Conservation (phyloP, 257 asterid genomes). For the Nemophila menziesii region DNA sequence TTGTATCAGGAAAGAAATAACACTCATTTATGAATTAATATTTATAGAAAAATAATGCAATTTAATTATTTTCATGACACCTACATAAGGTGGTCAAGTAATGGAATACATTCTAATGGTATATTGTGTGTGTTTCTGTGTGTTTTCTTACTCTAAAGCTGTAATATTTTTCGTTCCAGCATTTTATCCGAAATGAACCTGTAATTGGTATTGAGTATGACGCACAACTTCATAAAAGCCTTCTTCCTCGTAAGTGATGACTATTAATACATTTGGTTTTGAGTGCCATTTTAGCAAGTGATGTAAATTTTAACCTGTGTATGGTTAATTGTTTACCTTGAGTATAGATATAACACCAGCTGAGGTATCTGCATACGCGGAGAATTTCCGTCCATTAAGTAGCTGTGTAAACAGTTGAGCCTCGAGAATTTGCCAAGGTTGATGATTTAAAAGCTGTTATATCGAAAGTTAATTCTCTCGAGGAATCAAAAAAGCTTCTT, state of each 20-base stretch:
- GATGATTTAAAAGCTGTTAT: slow-evolving; percentile 60
- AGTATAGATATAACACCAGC: slow-evolving; percentile 61
- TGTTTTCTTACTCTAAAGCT: slow-evolving; percentile 15
- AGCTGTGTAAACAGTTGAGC: slow-evolving; percentile 93
- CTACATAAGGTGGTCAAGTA: too few species aligned
- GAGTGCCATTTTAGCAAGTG: slow-evolving; percentile 1
- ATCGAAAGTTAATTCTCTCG: slow-evolving; percentile 53
- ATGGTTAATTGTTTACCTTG: slow-evolving; percentile 12
- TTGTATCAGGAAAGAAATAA: too few species aligned
- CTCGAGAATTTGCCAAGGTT: slow-evolving; percentile 60
- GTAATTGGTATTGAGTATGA: slow-evolving; percentile 87
- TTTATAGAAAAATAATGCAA: too few species aligned
- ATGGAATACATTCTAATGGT: too few species aligned
- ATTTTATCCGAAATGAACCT: slow-evolving; percentile 86
- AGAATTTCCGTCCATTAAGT: slow-evolving; percentile 49
- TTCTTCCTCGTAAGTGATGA: slow-evolving; percentile 64
- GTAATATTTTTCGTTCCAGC: slow-evolving; percentile 35
- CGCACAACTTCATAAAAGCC: slow-evolving; percentile 86
- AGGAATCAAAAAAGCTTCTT: slow-evolving; percentile 39
- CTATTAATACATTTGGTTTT: slow-evolving; percentile 4
- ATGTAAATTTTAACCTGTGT: slow-evolving; percentile 1
- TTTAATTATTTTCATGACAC: too few species aligned
- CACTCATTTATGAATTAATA: too few species aligned
- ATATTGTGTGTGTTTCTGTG: too few species aligned
- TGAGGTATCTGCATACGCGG: slow-evolving; percentile 77